Base-by-base conservation (phyloP, 2,329 filamentous ascomycete genomes). In the Ophiostoma novo-ulmi region DNA sequence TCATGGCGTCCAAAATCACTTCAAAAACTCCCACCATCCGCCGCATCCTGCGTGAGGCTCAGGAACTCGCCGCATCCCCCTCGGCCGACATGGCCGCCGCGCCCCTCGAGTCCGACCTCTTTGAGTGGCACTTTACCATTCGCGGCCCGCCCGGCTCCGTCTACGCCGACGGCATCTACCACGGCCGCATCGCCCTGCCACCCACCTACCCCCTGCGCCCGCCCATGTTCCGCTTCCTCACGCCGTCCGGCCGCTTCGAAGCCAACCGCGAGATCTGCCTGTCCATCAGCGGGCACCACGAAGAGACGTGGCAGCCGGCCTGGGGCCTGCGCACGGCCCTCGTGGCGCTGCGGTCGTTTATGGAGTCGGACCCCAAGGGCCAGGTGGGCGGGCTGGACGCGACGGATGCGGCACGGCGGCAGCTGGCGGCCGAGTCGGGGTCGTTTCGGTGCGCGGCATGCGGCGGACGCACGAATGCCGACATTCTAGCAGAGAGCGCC, bases 101-200 rank as follows among this genome's bases (percentile, higher is more conserved):
- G 4, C 95, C 95, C 0, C 87, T 94, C 73, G 94, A 98, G 78
- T 85, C 88, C 41, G 93, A 98, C 80, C 89, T 99, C 70, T 97
- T 97, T 81, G 94, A 98, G 81, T 99, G 95, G 95, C 95, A 99
- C 83, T 99, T 98, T 81, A 99, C 95, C 0, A 85, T 99, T n/a
- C 88, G 90, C 69, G 95, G 95, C 0, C 94, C 94, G 0, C 94
- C 94, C 0, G 84, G 87, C 41, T 94, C 93, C 0, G 87, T 89
- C 52, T 97, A 94, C 81, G 87, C 88, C 64, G 82, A 85, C 41
- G 95, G 95, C 67, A 87, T 97, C 77, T 99, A 98, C 82, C 95
- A 99, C 80, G 95, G 95, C 71, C 93, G 94, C 77, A 98, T 99
- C 78, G 87, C 94, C 55, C 88, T 99, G 0, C 95, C 95, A 1